Base-by-base conservation (phyloP, 2,329 filamentous ascomycete genomes). In the Cladosporium sp. region DNA sequence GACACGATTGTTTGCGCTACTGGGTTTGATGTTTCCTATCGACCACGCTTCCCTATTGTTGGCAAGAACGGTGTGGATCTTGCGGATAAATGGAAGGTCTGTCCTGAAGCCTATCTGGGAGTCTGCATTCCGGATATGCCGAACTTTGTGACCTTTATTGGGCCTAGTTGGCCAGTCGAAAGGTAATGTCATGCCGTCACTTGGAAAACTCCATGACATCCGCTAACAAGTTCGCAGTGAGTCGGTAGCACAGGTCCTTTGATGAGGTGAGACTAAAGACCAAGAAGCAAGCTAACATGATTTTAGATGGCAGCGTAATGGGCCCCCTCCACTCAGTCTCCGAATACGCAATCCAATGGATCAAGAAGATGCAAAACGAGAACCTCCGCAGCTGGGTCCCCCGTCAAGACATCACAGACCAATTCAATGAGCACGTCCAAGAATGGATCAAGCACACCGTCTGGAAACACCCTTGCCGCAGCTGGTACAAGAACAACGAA, bases 391-490 rank as follows among this genome's bases (percentile, higher is more conserved):
- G 68, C 53, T 76, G 70, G 71, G 69, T 70, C 3, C 73, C 76
- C 0, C 67, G 68, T 13, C 74, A 75, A 57, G 70, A 73, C 15
- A 70, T 75, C 36, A 76, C 74, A 0, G 73, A 77, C 35, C 37
- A 57, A 5, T 79, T 77, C 68, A 77, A 77, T 58, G 70, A 70
- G 22, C 75, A 78, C 54, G 69, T 71, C 3, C 68, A 78, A 62
- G 75, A 77, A 57, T 79, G 75, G 75, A 71, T 79, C 62, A 78
- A 76, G 63, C 74, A 78, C 58, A 80, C 77, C 0, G 77, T 80
- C 7, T 80, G 76, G 76, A 77, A 75, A 57, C 71, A 74, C 22
- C 69, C 73, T 5, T 79, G 77, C 56, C 70, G 75, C 12, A 68
- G 64, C 10, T 78, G 76, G 75, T 79, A 78, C 66, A 76, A 75